Conservation (phyloP, 805 yeast species). For the Ogataea methanolica region DNA sequence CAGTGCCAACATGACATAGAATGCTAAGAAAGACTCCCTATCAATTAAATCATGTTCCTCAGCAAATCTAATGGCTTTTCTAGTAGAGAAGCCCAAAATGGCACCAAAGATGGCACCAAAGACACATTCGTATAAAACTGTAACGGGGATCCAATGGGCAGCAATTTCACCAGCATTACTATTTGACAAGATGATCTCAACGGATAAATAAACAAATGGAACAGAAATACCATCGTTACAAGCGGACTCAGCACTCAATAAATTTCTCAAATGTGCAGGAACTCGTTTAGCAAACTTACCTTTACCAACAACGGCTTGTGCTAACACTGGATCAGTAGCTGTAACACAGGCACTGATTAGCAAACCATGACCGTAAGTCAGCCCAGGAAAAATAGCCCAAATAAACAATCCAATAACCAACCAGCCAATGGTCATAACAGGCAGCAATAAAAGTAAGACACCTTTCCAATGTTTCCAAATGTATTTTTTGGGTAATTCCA, state of each 20-base stretch:
- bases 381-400: slow-evolving; percentile 56
- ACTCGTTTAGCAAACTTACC: slow-evolving; percentile 68
- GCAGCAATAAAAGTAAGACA: slow-evolving; percentile 52
- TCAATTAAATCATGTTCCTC: slow-evolving; percentile 51
- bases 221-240: slow-evolving; percentile 73
- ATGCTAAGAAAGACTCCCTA: slow-evolving; percentile 54
- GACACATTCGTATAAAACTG: slow-evolving; percentile 58
- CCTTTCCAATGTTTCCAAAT: slow-evolving; percentile 56
- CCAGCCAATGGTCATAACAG: slow-evolving; percentile 74
- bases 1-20: slow-evolving; percentile 50
- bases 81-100: slow-evolving; percentile 45
- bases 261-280: slow-evolving; percentile 55
- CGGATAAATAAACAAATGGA: slow-evolving; percentile 62
- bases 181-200: slow-evolving; percentile 46
- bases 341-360: slow-evolving; percentile 68
- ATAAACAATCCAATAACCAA: slow-evolving; percentile 57
- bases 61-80: slow-evolving; percentile 49
- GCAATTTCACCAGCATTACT: slow-evolving; percentile 49
- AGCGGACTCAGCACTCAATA: slow-evolving; percentile 67
- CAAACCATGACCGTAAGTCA: slow-evolving; percentile 50
- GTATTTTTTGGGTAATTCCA: slow-evolving; percentile 66
- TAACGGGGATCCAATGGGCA: slow-evolving; percentile 57
- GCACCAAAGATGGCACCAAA: slow-evolving; percentile 54
- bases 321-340: slow-evolving; percentile 74
- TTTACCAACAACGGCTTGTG: slow-evolving; percentile 69